Evolutionary conservation across 495 filamentous ascomycete species (phyloP).

Genomic region (Bacidia gigantensis): DNA sequence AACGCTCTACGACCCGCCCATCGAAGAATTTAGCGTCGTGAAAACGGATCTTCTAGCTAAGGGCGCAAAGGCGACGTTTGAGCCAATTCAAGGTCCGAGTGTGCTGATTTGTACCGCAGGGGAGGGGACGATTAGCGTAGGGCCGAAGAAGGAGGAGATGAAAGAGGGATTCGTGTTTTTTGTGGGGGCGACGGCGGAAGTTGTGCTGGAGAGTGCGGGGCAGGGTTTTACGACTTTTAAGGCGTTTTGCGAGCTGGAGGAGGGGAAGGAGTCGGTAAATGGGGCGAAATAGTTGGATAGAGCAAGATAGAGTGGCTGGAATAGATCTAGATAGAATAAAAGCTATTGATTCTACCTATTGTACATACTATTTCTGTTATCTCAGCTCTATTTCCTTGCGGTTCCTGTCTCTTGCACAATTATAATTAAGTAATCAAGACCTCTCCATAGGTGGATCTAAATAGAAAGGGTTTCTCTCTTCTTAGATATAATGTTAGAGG

Average conservation of each 20-base stretch:
- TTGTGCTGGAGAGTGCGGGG: constrained; percentile 55
- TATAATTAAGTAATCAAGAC: no score
- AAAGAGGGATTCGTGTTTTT: constrained; percentile 80
- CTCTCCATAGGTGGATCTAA: no score
- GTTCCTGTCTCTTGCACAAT: no score
- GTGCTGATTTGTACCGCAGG: constrained; percentile 83
- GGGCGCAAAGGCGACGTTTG: constrained; percentile 73
- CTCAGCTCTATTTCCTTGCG: no score
- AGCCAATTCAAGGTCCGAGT: constrained; percentile 74
- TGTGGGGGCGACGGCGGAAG: constrained; percentile 80
- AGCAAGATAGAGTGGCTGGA: background rate
- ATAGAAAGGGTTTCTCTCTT: no score
- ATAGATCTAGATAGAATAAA: background rate
- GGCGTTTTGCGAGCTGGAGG: constrained; percentile 81
- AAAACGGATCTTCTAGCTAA: constrained; percentile 57
- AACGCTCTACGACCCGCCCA: constrained; percentile 82
- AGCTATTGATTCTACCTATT: no score
- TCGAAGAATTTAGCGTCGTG: constrained; percentile 90
- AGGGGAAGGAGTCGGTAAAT: constrained; percentile 39
- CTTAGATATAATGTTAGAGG: no score
- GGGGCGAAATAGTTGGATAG: constrained; percentile 12
- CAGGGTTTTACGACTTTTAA: constrained; percentile 74
- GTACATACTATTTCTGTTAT: no score
- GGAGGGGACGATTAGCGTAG: constrained; percentile 69
- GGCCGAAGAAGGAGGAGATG: constrained; percentile 57